A percentile compares a stretch with the other conserved stretches of the same genome.
Evolutionary conservation across 2,329 filamentous ascomycete species (phyloP).

Genomic region (Penicillium freii): DNA sequence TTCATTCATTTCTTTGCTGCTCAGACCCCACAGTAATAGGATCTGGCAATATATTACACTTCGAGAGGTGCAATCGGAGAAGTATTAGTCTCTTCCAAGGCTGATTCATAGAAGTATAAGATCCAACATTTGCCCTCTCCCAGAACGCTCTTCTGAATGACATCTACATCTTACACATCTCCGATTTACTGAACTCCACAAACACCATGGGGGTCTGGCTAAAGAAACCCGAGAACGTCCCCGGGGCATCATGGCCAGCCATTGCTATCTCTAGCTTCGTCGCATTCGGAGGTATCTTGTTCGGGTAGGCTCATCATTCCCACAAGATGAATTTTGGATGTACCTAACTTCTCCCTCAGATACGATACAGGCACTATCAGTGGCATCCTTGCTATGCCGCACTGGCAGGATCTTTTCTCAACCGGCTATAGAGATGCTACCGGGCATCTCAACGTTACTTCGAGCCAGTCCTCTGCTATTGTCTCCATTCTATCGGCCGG

Average conservation of each 20-base stretch:
- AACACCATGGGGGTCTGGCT: background rate
- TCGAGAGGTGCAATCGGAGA: background rate
- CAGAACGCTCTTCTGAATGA: background rate
- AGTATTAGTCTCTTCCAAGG: background rate
- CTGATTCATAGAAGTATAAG: background rate
- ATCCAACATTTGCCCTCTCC: background rate
- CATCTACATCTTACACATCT: background rate
- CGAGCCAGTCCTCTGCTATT: conserved; percentile 43
- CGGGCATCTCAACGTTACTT: background rate
- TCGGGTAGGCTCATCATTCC: background rate
- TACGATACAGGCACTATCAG: background rate
- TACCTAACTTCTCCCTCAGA: background rate
- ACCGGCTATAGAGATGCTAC: background rate
- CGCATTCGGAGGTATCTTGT: background rate
- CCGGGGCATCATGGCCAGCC: background rate
- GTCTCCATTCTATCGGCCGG: conserved; percentile 58
- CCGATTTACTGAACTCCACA: background rate
- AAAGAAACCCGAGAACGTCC: background rate
- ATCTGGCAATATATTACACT: background rate
- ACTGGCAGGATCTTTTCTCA: background rate
- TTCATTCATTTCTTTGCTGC: background rate
- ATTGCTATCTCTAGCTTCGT: background rate
- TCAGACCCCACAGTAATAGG: background rate
- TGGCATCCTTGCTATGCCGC: background rate
- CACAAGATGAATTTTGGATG: background rate